Evolutionary conservation across 192 early-diverging fungal genomes (phyloP).

Genomic region (Cetraspora pellucida): DNA sequence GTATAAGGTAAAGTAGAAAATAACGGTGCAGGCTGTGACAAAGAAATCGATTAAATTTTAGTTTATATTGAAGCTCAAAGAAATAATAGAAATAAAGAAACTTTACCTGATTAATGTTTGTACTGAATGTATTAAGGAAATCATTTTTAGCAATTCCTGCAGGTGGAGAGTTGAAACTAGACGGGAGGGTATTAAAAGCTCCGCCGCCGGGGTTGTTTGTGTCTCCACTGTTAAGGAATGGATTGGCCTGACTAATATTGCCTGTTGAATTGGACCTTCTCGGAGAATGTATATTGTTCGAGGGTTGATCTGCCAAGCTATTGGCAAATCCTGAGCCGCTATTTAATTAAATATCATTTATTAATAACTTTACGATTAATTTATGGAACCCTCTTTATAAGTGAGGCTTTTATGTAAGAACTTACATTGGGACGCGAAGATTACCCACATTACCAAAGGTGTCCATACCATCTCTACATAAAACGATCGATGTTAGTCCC

Average conservation of each 20-base stretch:
- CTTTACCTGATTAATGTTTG: background rate
- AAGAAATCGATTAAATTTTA: background rate
- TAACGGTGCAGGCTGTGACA: constrained; percentile 1
- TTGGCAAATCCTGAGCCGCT: constrained; percentile 27
- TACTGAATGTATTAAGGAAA: too few relatives aligned
- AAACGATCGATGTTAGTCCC: background rate
- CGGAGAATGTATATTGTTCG: background rate
- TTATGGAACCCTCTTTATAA: background rate
- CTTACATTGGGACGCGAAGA: constrained; percentile 55
- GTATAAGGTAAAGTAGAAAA: constrained; percentile 16
- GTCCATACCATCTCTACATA: constrained; percentile 53
- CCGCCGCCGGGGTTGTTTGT: background rate
- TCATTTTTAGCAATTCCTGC: too few relatives aligned
- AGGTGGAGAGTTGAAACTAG: background rate
- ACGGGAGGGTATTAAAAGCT: background rate
- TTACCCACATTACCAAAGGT: constrained; percentile 59
- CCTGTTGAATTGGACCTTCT: constrained; percentile 31
- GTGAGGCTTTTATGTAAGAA: background rate
- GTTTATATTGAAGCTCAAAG: background rate
- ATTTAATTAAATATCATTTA: too few relatives aligned
- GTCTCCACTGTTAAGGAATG: background rate
- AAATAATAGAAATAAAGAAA: background rate
- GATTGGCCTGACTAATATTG: constrained; percentile 16
- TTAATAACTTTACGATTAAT: background rate
- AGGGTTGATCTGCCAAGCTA: background rate